Base-by-base conservation (phyloP, 208 protist genomes). In the Naegleria fowleri region DNA sequence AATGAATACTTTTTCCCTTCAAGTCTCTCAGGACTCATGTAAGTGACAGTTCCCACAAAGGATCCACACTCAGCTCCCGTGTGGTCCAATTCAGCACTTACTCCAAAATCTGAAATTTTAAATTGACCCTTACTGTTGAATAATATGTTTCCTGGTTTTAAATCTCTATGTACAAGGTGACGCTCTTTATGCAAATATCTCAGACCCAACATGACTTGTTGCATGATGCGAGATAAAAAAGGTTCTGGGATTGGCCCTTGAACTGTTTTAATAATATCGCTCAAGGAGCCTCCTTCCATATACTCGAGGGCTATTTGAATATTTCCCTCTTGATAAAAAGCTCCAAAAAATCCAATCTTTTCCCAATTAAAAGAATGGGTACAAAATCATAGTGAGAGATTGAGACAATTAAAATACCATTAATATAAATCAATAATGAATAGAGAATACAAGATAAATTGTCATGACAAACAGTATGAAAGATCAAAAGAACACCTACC, bases 131-230 rank as follows among this genome's bases (percentile, higher is more conserved):
- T 91, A 29, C 75, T 59, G 93, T 96, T 98, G 91, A 98, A 96
- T 36, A 99, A 95, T 33, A 99, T 94, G 93, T 99, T 99, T 92
- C 95, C 96, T n/a, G 98, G 98, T 94, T 99, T 99, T 87, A 99
- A 87, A 91, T 99, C 98, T 36, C 98, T 95, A 93, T 99, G 98
- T 58, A 99, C 96, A 36, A 98, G 92, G 87, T 97, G 95, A 38
- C 95, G 94, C 16, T 93, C 92, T 79, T 95, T 94, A 92, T 98
- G 97, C 5, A 98, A 94, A 93, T 98, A 98, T 11, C 90, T 91
- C 19, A 98, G 93, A 0, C 97, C 96, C 40, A 93, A 92, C 83
- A 98, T 93, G 90, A 98, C 92, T 88, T 91, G 55, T 29, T 79
- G 38, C 5, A 55, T 91, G 29, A 93, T 92, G 1, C 41, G 22